These are phyloP conservation scores for Trametes elegans DNA, from an alignment of 768 basidiomycete genomes.

Conservation along the genomic window DNA sequence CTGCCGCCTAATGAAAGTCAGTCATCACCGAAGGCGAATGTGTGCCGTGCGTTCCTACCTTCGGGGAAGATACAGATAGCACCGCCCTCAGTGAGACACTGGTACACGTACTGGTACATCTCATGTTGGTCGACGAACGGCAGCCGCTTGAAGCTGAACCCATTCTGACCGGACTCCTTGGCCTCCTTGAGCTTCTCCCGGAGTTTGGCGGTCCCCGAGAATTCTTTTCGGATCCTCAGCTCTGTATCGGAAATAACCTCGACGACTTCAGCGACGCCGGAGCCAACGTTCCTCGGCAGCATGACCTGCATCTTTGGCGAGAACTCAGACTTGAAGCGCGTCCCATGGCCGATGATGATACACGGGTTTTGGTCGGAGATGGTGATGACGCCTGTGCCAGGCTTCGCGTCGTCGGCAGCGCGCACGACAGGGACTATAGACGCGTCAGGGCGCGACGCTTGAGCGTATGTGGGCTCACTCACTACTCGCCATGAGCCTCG, in stretches of 20 bases:
- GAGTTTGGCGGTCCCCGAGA: slow-evolving; percentile 65
- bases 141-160: slow-evolving; percentile 77
- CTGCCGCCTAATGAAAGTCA: slow-evolving; percentile 75
- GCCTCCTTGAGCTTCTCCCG: slow-evolving; percentile 67
- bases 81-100: slow-evolving; percentile 79
- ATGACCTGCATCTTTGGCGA: slow-evolving; percentile 79
- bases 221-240: slow-evolving; percentile 81
- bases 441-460: background rate
- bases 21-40: slow-evolving; percentile 33
- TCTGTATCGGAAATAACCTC: slow-evolving; percentile 89
- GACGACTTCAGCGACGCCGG: slow-evolving; percentile 75
- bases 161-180: slow-evolving; percentile 50
- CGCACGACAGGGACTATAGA: slow-evolving; percentile 84
- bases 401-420: slow-evolving; percentile 80
- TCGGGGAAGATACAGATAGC: slow-evolving; percentile 98
- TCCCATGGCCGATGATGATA: slow-evolving; percentile 79
- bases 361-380: slow-evolving; percentile 77
- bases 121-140: slow-evolving; percentile 92
- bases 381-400: slow-evolving; percentile 69
- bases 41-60: slow-evolving; percentile 47
- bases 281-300: slow-evolving; percentile 78
- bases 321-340: slow-evolving; percentile 74
- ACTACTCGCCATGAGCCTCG: slow-evolving; percentile 85
- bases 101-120: slow-evolving; percentile 93
- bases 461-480: slow-evolving; percentile 25